Conservation (phyloP, 176 grass and related monocot species). For the Oryza brachyantha region DNA sequence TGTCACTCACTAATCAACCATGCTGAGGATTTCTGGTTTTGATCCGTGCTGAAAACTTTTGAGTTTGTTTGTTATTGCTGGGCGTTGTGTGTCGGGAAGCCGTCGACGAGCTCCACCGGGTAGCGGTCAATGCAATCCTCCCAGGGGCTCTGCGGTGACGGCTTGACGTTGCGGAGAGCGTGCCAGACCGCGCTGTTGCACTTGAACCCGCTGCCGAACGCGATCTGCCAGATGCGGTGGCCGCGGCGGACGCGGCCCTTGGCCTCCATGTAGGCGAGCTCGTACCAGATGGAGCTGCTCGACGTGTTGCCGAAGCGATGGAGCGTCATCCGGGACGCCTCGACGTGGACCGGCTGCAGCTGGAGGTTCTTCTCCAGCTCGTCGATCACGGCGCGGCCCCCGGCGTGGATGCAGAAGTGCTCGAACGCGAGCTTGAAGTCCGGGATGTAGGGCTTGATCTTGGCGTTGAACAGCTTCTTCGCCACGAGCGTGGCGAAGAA, state of each 20-base stretch:
- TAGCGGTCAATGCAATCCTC: conserved; percentile 74
- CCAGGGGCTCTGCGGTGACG: conserved; percentile 64
- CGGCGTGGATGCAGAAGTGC: conserved; percentile 96
- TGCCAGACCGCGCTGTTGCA: conserved; percentile 94
- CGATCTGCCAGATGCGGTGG: conserved; percentile 92
- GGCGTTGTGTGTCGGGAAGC: conserved; percentile 36
- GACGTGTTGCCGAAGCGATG: conserved; percentile 91
- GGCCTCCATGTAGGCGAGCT: conserved; percentile 84
- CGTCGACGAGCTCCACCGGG: conserved; percentile 77
- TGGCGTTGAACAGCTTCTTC: conserved; percentile 80
- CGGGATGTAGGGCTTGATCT: conserved; percentile 84
- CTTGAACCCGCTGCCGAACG: conserved; percentile 92
- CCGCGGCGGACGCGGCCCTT: conserved; percentile 73
- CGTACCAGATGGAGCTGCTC: conserved; percentile 96
- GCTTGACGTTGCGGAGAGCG: conserved; percentile 65
- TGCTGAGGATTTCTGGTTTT: conserved; percentile 16
- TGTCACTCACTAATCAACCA: conserved; percentile 6
- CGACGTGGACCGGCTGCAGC: conserved; percentile 64
- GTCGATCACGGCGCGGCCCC: conserved; percentile 77
- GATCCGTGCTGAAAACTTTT: conserved; percentile 26
- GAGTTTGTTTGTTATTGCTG: conserved; percentile 32
- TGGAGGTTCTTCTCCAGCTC: conserved; percentile 96
- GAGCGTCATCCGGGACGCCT: conserved; percentile 90
- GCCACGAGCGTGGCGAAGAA: conserved; percentile 72
- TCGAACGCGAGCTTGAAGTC: conserved; percentile 94